Base-by-base conservation (phyloP, 164 flowering plant genomes). In the Nymphaea thermarum region DNA sequence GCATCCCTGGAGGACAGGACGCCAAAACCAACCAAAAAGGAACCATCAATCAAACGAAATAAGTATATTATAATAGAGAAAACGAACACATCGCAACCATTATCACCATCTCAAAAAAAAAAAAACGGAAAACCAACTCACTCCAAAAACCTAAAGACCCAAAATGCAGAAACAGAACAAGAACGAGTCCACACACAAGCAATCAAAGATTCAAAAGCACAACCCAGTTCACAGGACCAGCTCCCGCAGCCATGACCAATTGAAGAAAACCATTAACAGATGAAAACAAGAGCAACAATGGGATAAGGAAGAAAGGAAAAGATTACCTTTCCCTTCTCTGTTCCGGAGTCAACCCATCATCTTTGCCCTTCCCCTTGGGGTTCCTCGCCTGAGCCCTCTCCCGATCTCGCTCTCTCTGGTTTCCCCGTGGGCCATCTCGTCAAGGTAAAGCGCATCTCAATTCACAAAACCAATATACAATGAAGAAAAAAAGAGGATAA, bases 241-340 rank as follows among this genome's bases (percentile, higher is more conserved):
- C 57, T 51, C 12, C 57, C 57, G 14, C 8, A 51, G 3, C 7
- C 8, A 51, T 51, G 14, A 47, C 2, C 55, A 47, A 47, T 8
- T 8, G 43, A 51, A 43, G 12, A n/a, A 44, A 25, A 53, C 36
- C 36, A 25, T 25, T 25, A 25, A 25, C 36, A 25, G 36, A 64
- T 36, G 36, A 65, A 44, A 6, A 43, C 6, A 60, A 36, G 8
- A 25, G 63, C 10, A n/a, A 66, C 66, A 6, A 44, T 25, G 51
- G 53, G 55, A 65, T 65, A 11, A 10, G n/a, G 45, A 60, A 7
- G 10, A 5, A 25, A 59, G 4, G 18, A 65, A 44, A 15, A 51
- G 36, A 17, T 62, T 62, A 87, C 93, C 97, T 91, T 69, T 91
- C 92, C 4, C 97, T 85, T 68, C 96, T 91, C 53, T 85, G 88